A percentile compares a stretch with the other conserved stretches of the same genome.
Evolutionary conservation across 495 filamentous ascomycete genomes (phyloP).

Genomic region (Trichoderma asperelloides): DNA sequence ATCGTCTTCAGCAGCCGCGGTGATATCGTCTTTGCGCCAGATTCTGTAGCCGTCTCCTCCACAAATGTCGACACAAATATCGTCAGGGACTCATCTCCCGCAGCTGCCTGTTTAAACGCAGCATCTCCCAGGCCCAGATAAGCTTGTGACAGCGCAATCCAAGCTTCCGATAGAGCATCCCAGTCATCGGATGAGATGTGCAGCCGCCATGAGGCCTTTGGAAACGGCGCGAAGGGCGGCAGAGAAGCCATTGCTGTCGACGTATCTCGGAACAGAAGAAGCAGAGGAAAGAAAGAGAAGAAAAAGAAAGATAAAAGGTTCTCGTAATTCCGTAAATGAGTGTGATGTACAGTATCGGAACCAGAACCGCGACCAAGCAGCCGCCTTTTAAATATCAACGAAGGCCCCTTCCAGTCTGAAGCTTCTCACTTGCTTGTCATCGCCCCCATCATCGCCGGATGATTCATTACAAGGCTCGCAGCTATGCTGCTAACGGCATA

Average conservation of each 20-base stretch:
- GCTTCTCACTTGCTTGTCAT: background rate
- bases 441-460: conserved; percentile 21
- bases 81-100: conserved; percentile 45
- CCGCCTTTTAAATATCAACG: background rate
- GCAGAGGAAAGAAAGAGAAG: background rate
- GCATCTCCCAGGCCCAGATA: conserved; percentile 50
- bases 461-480: conserved; percentile 23
- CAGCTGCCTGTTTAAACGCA: conserved; percentile 40
- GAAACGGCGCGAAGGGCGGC: conserved; percentile 68
- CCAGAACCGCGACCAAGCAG: background rate
- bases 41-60: conserved; percentile 39
- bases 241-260: conserved; percentile 25
- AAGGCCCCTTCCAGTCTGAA: background rate
- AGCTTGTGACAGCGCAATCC: conserved; percentile 55
- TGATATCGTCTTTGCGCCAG: conserved; percentile 20
- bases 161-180: conserved; percentile 69
- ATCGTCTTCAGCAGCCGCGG: conserved; percentile 48
- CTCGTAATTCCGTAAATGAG: conserved; percentile 10
- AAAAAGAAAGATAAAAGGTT: background rate
- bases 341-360: background rate
- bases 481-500: conserved; percentile 12
- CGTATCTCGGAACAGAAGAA: background rate
- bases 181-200: conserved; percentile 62
- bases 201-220: conserved; percentile 55
- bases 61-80: conserved; percentile 57